phyloP scores from a whole-genome alignment of 2,329 filamentous ascomycete genomes.

The Cylindrodendrum hubeiense region DNA sequence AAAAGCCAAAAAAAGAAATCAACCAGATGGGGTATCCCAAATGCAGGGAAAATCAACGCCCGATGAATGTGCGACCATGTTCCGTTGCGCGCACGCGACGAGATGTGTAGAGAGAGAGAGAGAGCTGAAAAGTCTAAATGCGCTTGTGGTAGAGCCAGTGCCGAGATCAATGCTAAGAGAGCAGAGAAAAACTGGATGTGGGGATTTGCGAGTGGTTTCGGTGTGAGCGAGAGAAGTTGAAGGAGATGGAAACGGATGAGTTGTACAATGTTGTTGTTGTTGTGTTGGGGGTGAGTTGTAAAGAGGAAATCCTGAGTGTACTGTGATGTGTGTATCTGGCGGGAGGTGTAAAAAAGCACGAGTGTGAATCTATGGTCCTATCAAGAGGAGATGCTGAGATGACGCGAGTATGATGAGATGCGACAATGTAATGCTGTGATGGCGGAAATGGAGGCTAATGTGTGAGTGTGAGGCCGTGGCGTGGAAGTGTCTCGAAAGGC shows the following conservation, averaged over 20 bases:
- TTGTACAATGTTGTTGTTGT: constrained; percentile 15
- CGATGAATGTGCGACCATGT: constrained; percentile 20
- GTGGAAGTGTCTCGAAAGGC: constrained; percentile 10
- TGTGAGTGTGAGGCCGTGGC: neutral
- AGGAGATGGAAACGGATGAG: neutral
- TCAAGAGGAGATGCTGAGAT: constrained; percentile 32
- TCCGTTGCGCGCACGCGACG: constrained; percentile 1
- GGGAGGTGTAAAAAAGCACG: constrained; percentile 1
- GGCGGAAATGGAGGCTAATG: neutral
- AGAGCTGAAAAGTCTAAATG: constrained; percentile 38
- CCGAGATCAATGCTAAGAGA: constrained; percentile 29
- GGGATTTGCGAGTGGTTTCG: neutral
- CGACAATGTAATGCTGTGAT: neutral
- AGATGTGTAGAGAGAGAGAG: constrained; percentile 23
- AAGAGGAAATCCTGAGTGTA: constrained; percentile 12
- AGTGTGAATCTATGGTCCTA: constrained; percentile 40
- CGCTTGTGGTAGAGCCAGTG: constrained; percentile 27
- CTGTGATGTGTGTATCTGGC: constrained; percentile 16
- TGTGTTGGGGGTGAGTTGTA: constrained; percentile 19
- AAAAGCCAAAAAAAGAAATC: constrained; percentile 3
- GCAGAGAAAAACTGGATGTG: constrained; percentile 17
- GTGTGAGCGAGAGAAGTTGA: constrained; percentile 26
- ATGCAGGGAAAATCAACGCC: constrained; percentile 40
- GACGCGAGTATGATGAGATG: constrained; percentile 15
- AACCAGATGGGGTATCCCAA: constrained; percentile 41